These are phyloP conservation scores for Penicillium sp. DNA, from an alignment of 2,329 filamentous ascomycete species.

Conservation along the genomic window DNA sequence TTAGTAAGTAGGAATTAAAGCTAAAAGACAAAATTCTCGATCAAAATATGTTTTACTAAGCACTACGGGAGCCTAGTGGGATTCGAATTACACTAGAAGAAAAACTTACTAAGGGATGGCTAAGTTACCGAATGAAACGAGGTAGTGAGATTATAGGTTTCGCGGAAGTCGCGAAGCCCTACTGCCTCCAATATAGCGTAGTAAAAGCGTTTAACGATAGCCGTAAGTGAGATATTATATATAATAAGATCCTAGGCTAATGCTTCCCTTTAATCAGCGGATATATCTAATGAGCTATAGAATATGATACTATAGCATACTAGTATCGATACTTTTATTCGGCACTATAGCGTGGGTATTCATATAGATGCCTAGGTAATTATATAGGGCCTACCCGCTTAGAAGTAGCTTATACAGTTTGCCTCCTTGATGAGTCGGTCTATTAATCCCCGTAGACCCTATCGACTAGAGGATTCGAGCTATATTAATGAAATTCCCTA, in stretches of 20 bases:
- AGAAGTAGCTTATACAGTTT: slow-evolving; percentile 28
- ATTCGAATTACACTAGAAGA: slow-evolving; percentile 29
- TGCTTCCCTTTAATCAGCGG: slow-evolving; percentile 14
- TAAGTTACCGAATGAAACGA: slow-evolving; percentile 30
- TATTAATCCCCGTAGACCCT: slow-evolving; percentile 26
- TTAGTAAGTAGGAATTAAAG: slow-evolving; percentile 34
- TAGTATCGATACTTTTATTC: slow-evolving; percentile 29
- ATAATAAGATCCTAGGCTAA: too few species aligned
- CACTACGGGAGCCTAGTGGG: slow-evolving; percentile 21
- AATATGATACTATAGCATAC: slow-evolving; percentile 25
- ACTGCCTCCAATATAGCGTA: slow-evolving; percentile 36
- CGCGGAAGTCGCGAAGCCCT: slow-evolving; percentile 33
- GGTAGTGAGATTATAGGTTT: slow-evolving; percentile 37
- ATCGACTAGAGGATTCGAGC: slow-evolving; percentile 26
- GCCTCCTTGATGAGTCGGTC: slow-evolving; percentile 27
- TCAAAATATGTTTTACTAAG: slow-evolving; percentile 34
- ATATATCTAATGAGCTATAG: slow-evolving; percentile 24
- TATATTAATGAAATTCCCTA: slow-evolving; percentile 25
- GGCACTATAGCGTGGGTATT: slow-evolving; percentile 29
- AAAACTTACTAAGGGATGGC: slow-evolving; percentile 22
- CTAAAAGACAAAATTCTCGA: slow-evolving; percentile 34
- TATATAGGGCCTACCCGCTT: slow-evolving; percentile 18
- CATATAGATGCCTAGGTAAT: slow-evolving; percentile 29
- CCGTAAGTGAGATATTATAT: slow-evolving; percentile 23
- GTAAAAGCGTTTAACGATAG: slow-evolving; percentile 42